Percentiles rank a stretch among this genome's conserved stretches.
These are phyloP conservation scores for Chaetothyriales sp. DNA, from an alignment of 2,329 filamentous ascomycete genomes.

Conservation along the genomic window DNA sequence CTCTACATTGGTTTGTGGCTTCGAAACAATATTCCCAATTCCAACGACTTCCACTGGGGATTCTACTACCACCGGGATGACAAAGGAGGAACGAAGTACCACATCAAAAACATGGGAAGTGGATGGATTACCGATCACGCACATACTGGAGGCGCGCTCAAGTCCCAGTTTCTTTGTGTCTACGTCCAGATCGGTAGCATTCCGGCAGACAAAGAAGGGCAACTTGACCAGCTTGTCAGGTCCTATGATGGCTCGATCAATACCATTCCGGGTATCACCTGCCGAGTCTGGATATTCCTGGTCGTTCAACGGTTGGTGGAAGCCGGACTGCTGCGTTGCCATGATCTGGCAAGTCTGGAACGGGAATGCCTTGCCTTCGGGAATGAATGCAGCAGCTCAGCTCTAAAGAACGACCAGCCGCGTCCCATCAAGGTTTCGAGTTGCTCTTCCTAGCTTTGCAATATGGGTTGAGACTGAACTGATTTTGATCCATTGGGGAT, in stretches of 20 bases:
- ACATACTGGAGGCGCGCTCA: slow-evolving; percentile 10
- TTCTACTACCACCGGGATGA: slow-evolving; percentile 16
- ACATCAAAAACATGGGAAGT: slow-evolving; percentile 12
- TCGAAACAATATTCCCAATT: slow-evolving; percentile 15
- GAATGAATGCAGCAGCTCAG: too few species aligned
- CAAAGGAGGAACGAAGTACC: slow-evolving; percentile 17
- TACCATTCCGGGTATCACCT: slow-evolving; percentile 17
- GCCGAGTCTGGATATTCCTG: slow-evolving; percentile 15
- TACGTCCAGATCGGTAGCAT: slow-evolving; percentile 15
- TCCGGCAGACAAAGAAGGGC: slow-evolving; percentile 4
- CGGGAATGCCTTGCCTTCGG: too few species aligned
- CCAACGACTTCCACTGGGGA: slow-evolving; percentile 21
- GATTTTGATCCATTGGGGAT: too few species aligned
- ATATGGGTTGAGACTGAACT: too few species aligned
- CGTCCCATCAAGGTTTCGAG: not conserved
- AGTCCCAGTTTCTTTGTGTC: slow-evolving; percentile 17
- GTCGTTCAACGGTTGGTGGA: too few species aligned
- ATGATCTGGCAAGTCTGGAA: too few species aligned
- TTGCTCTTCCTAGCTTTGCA: slow-evolving; percentile 9
- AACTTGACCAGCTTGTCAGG: slow-evolving; percentile 16
- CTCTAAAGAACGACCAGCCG: too few species aligned
- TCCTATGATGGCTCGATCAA: slow-evolving; percentile 15
- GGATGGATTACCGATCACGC: slow-evolving; percentile 16
- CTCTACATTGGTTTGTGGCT: slow-evolving; percentile 17
- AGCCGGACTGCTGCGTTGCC: too few species aligned